Conservation (phyloP, 352 stramenopile genomes). For the Phytopythium aichiense region DNA sequence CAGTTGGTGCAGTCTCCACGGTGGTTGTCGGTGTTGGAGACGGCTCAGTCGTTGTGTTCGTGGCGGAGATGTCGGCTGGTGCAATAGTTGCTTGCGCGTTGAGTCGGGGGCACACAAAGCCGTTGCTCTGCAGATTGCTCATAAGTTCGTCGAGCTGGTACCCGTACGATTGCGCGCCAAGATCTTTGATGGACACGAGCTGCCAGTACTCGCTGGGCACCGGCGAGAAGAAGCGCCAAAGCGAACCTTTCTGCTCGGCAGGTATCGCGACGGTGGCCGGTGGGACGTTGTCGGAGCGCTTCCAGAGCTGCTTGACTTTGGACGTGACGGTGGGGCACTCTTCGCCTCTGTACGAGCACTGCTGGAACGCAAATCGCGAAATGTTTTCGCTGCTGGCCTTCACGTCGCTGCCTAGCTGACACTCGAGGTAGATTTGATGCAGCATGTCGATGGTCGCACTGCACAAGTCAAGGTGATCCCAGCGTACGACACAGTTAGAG, state of each 20-base stretch:
- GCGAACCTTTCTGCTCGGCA: constrained; percentile 16
- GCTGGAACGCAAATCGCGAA: constrained; percentile 32
- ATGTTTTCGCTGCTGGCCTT: constrained; percentile 18
- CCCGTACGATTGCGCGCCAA: constrained; percentile 22
- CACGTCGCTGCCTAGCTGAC: constrained; percentile 31
- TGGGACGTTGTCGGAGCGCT: constrained; percentile 14
- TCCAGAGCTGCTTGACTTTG: constrained; percentile 27
- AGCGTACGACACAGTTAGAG: background rate
- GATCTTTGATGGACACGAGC: constrained; percentile 22
- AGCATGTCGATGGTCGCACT: constrained; percentile 39
- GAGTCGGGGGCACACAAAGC: constrained; percentile 22
- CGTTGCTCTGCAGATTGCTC: constrained; percentile 19
- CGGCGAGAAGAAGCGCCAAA: constrained; percentile 19
- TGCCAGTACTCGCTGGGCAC: constrained; percentile 22
- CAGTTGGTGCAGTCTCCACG: background rate
- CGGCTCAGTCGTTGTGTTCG: background rate
- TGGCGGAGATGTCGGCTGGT: background rate
- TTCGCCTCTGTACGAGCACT: constrained; percentile 21
- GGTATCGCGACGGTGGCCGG: constrained; percentile 8
- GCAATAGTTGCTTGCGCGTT: background rate
- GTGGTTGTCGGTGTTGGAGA: background rate
- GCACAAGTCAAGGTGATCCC: background rate
- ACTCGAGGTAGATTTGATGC: constrained; percentile 37
- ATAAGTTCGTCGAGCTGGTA: constrained; percentile 27
- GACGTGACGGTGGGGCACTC: constrained; percentile 16